Percentiles rank a stretch among this genome's conserved stretches.
phyloP scores from a whole-genome alignment of 805 yeast species.

The Zygosaccharomyces pseudorouxii region DNA sequence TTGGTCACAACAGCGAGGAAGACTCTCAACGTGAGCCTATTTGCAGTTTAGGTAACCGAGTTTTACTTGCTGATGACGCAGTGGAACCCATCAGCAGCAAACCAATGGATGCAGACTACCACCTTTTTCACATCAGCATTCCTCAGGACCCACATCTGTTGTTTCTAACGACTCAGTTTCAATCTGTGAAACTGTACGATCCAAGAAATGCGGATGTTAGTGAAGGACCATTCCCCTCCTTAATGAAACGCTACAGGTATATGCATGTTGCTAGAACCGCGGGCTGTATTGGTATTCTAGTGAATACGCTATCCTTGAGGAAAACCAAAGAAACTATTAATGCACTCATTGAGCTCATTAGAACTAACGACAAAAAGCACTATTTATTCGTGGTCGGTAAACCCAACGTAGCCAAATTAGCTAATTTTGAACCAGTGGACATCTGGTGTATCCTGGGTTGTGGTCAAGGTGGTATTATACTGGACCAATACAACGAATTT shows the following conservation, averaged over 20 bases:
- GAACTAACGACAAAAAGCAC: constrained; percentile 79
- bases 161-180: constrained; percentile 67
- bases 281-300: constrained; percentile 84
- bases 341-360: constrained; percentile 55
- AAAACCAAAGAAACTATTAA: constrained; percentile 68
- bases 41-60: constrained; percentile 34
- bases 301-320: constrained; percentile 79
- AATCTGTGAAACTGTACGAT: constrained; percentile 48
- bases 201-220: constrained; percentile 32
- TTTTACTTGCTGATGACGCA: constrained; percentile 25
- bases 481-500: constrained; percentile 75
- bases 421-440: constrained; percentile 91
- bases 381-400: constrained; percentile 95
- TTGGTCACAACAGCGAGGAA: constrained; percentile 36
- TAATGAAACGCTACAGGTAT: constrained; percentile 76
- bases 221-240: constrained; percentile 67
- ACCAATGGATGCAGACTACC: constrained; percentile 41
- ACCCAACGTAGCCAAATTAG: constrained; percentile 94
- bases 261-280: constrained; percentile 90
- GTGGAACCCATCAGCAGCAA: constrained; percentile 25
- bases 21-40: constrained; percentile 15
- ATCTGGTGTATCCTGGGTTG: constrained; percentile 95
- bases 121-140: constrained; percentile 61
- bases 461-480: constrained; percentile 84
- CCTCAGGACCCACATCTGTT: constrained; percentile 80